These are phyloP conservation scores for Septoria petroselini DNA, from an alignment of 2,329 filamentous ascomycete genomes.

Conservation along the genomic window DNA sequence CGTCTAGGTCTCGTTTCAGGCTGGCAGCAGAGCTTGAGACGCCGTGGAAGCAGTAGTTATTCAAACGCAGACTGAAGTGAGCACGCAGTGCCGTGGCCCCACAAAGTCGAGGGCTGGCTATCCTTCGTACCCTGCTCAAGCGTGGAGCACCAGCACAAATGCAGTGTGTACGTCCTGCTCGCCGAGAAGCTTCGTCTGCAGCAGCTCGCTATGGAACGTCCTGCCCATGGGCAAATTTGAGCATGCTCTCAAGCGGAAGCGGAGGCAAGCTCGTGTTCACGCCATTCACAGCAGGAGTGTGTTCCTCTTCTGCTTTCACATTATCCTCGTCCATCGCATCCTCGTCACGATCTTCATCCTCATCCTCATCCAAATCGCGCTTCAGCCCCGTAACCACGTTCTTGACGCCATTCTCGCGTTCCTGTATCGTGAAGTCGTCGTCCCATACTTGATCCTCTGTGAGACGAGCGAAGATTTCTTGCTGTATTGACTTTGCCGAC, in stretches of 20 bases:
- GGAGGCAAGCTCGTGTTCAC: constrained; percentile 19
- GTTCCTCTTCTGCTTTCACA: constrained; percentile 1
- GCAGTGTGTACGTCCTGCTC: too few species aligned
- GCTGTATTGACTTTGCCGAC: constrained; percentile 52
- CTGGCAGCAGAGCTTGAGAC: too few species aligned
- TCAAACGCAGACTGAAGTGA: too few species aligned
- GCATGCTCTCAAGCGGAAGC: constrained; percentile 33
- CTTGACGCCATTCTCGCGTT: constrained; percentile 63
- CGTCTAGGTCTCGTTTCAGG: too few species aligned
- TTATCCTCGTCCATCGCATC: constrained; percentile 31
- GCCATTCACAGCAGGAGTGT: constrained; percentile 8
- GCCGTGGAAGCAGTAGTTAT: too few species aligned
- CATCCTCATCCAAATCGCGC: constrained; percentile 54
- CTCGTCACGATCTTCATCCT: constrained; percentile 44
- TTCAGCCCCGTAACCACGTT: constrained; percentile 70
- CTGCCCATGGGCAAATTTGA: constrained; percentile 25
- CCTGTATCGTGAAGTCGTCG: constrained; percentile 70
- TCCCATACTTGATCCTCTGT: constrained; percentile 45
- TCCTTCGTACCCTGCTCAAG: too few species aligned
- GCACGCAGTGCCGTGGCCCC: too few species aligned
- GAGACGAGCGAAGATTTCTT: constrained; percentile 27
- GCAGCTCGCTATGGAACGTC: constrained; percentile 1
- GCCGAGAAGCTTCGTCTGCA: too few species aligned
- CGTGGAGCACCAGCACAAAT: too few species aligned
- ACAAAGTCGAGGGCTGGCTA: too few species aligned